These are phyloP conservation scores for Escallonia rubra DNA, from an alignment of 129 eudicot species.

Conservation along the genomic window DNA sequence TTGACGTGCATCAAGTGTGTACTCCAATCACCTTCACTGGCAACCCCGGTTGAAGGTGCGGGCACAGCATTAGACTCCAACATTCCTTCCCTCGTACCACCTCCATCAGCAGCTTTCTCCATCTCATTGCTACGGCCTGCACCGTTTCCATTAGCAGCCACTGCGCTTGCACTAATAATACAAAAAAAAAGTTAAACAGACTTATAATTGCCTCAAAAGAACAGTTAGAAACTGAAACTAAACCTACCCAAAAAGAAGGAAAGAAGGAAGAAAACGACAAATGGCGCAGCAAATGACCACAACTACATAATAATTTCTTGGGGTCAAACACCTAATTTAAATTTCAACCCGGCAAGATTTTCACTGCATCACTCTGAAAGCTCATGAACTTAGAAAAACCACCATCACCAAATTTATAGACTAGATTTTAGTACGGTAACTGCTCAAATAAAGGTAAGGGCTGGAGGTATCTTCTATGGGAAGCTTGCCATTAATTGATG, in stretches of 20 bases:
- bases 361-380: too few species aligned
- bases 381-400: too few species aligned
- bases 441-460: too few species aligned
- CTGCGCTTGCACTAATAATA: conserved; percentile 37
- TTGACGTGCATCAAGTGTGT: conserved; percentile 22
- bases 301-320: too few species aligned
- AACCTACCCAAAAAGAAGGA: too few species aligned
- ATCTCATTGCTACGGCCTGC: conserved; percentile 41
- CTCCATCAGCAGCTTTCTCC: conserved; percentile 23
- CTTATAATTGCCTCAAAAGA: conserved; percentile 5
- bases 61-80: conserved; percentile 22
- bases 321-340: background rate
- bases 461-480: too few species aligned
- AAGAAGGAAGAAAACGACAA: too few species aligned
- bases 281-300: background rate
- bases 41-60: conserved; percentile 35
- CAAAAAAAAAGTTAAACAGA: background rate
- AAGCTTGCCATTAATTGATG: too few species aligned
- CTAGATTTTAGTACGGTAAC: background rate
- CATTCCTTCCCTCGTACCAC: conserved; percentile 36
- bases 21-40: conserved; percentile 34
- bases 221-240: background rate
- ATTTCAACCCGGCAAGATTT: too few species aligned
- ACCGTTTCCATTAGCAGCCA: conserved; percentile 34
- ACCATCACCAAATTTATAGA: too few species aligned